Percentiles rank a stretch among this genome's conserved stretches.
Conservation (phyloP, 768 basidiomycete species). For the Multifurca ochricompacta region DNA sequence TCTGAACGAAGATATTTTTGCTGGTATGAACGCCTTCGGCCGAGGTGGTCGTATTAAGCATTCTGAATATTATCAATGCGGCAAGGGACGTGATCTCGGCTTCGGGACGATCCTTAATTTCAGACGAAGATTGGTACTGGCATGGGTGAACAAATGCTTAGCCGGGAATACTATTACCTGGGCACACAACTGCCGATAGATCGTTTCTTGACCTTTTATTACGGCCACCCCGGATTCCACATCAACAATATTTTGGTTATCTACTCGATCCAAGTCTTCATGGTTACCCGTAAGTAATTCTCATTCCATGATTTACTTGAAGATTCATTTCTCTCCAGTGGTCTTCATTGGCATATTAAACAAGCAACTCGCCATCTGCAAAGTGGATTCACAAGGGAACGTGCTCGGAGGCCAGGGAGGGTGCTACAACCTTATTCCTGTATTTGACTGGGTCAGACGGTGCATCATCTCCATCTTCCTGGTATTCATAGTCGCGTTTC, state of each 20-base stretch:
- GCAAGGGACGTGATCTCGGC: conserved; percentile 97
- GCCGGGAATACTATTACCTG: conserved; percentile 97
- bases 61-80: conserved; percentile 99
- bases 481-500: conserved; percentile 97
- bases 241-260: conserved; percentile 99
- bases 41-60: conserved; percentile 99
- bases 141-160: conserved; percentile 99
- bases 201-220: conserved; percentile 99
- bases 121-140: conserved; percentile 99
- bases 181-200: conserved; percentile 98
- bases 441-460: conserved; percentile 97
- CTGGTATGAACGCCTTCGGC: conserved; percentile 98
- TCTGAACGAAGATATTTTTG: conserved; percentile 99
- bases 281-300: conserved; percentile 75
- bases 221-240: conserved; percentile 98
- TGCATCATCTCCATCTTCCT: conserved; percentile 97
- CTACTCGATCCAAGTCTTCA: conserved; percentile 95
- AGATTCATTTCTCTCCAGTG: conserved; percentile 37
- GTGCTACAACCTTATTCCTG: conserved; percentile 94
- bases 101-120: conserved; percentile 99
- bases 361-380: conserved; percentile 85
- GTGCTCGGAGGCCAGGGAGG: conserved; percentile 79
- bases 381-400: conserved; percentile 72
- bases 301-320: background rate
- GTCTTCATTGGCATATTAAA: conserved; percentile 95